A percentile compares a stretch with the other conserved stretches of the same genome.
phyloP scores from a whole-genome alignment of 805 yeast species.

The Wickerhamiella azyma region DNA sequence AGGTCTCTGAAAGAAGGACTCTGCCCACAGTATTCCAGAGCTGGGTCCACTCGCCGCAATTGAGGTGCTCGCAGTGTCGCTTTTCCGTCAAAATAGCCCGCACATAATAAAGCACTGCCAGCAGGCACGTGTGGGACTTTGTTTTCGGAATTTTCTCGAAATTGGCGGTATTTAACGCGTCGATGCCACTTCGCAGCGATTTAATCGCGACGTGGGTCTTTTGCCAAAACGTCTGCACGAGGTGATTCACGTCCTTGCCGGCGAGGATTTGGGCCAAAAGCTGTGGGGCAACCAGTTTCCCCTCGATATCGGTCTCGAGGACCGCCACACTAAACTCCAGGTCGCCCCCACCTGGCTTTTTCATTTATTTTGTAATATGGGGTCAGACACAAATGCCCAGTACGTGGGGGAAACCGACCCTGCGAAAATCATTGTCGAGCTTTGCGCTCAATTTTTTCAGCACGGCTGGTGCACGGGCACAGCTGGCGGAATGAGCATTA shows the following conservation, averaged over 20 bases:
- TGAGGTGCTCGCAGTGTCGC: constrained; percentile 6
- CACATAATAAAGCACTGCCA: background rate
- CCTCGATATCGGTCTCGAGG: background rate
- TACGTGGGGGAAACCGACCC: constrained; percentile 50
- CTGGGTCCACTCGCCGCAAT: background rate
- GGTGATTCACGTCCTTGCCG: background rate
- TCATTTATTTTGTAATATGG: constrained; percentile 13
- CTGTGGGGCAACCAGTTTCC: background rate
- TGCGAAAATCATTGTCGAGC: constrained; percentile 69
- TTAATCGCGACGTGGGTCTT: background rate
- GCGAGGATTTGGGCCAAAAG: background rate
- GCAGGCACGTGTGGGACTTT: background rate
- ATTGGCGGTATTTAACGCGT: background rate
- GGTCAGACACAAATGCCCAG: constrained; percentile 19
- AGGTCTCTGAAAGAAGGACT: background rate
- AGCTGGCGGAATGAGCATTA: constrained; percentile 85
- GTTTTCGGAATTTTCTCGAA: background rate
- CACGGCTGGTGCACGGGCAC: constrained; percentile 93
- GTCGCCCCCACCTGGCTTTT: background rate
- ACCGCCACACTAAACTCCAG: background rate
- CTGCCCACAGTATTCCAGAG: background rate
- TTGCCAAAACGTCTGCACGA: constrained; percentile 2
- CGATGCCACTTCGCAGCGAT: background rate
- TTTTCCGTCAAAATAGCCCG: background rate
- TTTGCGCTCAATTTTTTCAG: constrained; percentile 61